Evolutionary conservation across 805 yeast species (phyloP).

Genomic region (Kodamaea jinghongensis): DNA sequence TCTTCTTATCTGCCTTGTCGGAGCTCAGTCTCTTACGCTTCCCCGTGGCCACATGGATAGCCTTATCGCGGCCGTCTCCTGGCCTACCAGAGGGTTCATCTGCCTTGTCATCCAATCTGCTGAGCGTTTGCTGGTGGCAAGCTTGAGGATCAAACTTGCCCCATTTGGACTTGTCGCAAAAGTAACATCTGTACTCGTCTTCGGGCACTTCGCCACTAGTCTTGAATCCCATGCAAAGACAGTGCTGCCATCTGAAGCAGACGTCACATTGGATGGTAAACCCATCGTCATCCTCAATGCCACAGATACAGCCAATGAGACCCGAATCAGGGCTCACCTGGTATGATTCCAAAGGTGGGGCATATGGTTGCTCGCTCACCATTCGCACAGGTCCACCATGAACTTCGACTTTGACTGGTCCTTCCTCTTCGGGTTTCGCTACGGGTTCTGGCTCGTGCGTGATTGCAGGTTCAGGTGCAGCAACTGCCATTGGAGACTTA

Average conservation of each 20-base stretch:
- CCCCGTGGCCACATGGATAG: too few species aligned
- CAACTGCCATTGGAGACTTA: too few species aligned
- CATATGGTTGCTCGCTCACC: constrained; percentile 4
- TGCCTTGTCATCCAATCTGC: constrained; percentile 29
- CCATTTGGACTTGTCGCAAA: constrained; percentile 55
- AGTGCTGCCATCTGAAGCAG: constrained; percentile 94
- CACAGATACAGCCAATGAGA: constrained; percentile 85
- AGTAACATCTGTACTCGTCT: constrained; percentile 68
- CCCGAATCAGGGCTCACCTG: constrained; percentile 82
- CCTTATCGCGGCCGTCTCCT: too few species aligned
- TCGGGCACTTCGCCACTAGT: constrained; percentile 79
- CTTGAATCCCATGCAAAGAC: constrained; percentile 78
- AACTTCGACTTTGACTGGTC: neutral
- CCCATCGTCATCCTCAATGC: constrained; percentile 84
- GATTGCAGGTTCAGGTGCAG: neutral
- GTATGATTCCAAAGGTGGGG: constrained; percentile 44
- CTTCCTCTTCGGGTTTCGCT: neutral
- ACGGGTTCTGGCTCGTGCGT: neutral
- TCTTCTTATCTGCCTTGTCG: constrained; percentile 17
- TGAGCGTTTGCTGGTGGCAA: constrained; percentile 30
- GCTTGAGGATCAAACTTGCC: constrained; percentile 40
- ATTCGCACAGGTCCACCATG: neutral
- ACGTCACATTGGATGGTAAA: constrained; percentile 92
- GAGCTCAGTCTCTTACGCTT: constrained; percentile 21
- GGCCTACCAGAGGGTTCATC: too few species aligned